Conservation (phyloP, 2,329 filamentous ascomycete genomes). For the Chalara sp. region DNA sequence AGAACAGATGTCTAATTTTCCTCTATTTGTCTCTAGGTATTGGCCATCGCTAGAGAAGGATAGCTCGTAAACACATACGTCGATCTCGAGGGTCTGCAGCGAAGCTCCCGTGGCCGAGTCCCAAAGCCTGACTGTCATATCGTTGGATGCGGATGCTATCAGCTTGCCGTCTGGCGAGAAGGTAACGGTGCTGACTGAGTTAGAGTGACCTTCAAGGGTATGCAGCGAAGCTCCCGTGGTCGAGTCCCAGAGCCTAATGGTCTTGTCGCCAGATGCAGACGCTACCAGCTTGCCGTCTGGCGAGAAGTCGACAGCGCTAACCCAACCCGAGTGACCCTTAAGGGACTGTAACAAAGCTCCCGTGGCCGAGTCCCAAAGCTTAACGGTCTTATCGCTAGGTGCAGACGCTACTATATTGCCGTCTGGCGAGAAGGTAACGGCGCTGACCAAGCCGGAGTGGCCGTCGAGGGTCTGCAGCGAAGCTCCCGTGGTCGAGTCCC, state of each 20-base stretch:
- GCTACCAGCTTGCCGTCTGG: too few species aligned
- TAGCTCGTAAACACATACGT: background rate
- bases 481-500: background rate
- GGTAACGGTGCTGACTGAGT: background rate
- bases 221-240: background rate
- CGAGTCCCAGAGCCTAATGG: background rate
- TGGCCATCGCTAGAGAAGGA: slow-evolving; percentile 2
- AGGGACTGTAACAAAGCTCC: background rate
- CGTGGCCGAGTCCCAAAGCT: slow-evolving; percentile 3
- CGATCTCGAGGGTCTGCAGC: background rate
- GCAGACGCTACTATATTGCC: background rate
- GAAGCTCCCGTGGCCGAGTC: background rate
- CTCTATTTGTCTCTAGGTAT: background rate
- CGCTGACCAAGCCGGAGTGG: background rate
- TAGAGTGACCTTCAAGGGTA: slow-evolving; percentile 6
- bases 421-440: background rate
- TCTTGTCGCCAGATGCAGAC: background rate
- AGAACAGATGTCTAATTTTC: too few species aligned
- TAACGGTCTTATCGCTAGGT: slow-evolving; percentile 1
- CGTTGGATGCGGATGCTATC: too few species aligned
- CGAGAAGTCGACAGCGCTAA: background rate
- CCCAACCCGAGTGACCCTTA: background rate
- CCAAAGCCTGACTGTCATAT: too few species aligned
- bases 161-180: background rate
- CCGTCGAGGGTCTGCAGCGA: background rate